These are phyloP conservation scores for Saccharomycopsis crataegensis DNA, from an alignment of 1,139 yeast genomes.

Conservation along the genomic window DNA sequence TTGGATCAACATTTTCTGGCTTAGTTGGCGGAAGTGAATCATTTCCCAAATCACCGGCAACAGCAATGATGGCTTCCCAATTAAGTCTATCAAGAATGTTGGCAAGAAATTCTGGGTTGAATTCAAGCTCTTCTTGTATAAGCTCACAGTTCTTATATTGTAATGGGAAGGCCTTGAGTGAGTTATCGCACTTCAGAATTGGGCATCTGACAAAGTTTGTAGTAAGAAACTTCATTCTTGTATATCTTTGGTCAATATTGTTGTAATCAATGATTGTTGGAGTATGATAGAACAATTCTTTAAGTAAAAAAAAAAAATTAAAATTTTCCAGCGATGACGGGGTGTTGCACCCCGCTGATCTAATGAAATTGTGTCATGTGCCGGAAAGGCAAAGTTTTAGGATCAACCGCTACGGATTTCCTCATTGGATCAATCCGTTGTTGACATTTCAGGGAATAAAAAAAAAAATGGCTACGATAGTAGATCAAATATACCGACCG, in stretches of 20 bases:
- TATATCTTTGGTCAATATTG: neutral
- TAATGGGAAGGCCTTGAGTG: conserved; percentile 76
- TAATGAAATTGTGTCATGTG: too few species aligned
- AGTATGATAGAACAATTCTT: neutral
- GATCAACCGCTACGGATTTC: too few species aligned
- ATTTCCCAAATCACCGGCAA: conserved; percentile 71
- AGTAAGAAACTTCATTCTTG: conserved; percentile 77
- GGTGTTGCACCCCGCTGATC: too few species aligned
- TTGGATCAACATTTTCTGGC: conserved; percentile 40
- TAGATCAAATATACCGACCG: too few species aligned
- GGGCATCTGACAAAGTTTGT: conserved; percentile 96
- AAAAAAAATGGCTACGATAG: too few species aligned
- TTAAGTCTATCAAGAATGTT: conserved; percentile 78
- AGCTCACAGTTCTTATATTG: conserved; percentile 64
- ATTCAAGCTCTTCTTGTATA: conserved; percentile 73
- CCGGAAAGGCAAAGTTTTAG: too few species aligned
- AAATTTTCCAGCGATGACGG: neutral
- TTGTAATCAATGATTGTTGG: too few species aligned
- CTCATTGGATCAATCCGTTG: too few species aligned
- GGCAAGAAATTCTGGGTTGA: conserved; percentile 69
- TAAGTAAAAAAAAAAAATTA: neutral
- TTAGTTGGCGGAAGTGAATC: conserved; percentile 45
- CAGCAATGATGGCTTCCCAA: conserved; percentile 76
- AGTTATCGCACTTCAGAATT: conserved; percentile 67
- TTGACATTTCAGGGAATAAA: too few species aligned